Base-by-base conservation (phyloP, 768 basidiomycete species). In the Pleurotus giganteus region DNA sequence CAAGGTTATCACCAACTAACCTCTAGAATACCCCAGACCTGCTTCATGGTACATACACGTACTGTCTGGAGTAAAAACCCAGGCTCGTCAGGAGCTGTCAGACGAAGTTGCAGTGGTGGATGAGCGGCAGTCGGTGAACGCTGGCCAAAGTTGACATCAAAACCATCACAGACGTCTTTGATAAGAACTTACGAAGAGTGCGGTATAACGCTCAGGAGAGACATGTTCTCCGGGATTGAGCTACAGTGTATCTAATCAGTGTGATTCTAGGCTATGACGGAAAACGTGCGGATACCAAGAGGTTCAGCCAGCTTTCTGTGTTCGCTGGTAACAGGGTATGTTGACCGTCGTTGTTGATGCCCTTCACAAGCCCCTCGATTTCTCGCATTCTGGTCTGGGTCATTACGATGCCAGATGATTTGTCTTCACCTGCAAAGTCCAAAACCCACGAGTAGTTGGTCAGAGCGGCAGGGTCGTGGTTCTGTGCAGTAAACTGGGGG, bases 21-120 rank as follows among this genome's bases (percentile, higher is more conserved):
- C 73, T 92, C 89, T 17, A 92, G 66, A 43, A 92, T 79, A 2
- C 79, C 83, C 82, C 85, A 89, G 1, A 89, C 82, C 62, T 93
- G 84, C 58, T 82, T 84, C 64, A 91, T 76, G 26, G 76, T 87
- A 53, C 78, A 81, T 15, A 93, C 88, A 2, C 84, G 88, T 1
- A 92, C 75, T 53, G 78, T 77, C 58, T 89, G 83, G 3, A 93
- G 77, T 7, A 83, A 58, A 59, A 90, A 91, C 0, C 91, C 91
- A 1, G 89, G 84, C 62, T 92, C 91, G 45, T 84, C 81, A 1
- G 90, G 88, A 3, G 83, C 69, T 13, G 79, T 77, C 34, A 93
- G 73, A 13, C 86, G 82, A 39, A 92, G 70, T 47, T 80, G 78
- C 27, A 92, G 70, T 1, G 86, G 85, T 0, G 91, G 91, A 65